Conservation (phyloP, 306 rosid species). For the Abrus precatorius region DNA sequence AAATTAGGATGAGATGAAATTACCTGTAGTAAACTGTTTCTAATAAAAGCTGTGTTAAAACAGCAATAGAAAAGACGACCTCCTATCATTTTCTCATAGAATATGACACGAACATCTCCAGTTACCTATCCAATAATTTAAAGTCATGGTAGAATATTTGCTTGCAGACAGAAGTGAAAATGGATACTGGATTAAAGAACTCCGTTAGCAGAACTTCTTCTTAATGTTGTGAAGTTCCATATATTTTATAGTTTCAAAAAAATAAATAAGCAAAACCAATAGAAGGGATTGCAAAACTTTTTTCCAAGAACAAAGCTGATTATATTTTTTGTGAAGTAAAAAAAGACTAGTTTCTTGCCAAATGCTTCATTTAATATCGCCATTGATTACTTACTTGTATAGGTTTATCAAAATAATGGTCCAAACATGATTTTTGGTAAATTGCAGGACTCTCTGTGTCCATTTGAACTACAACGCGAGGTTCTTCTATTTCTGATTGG, state of each 20-base stretch:
- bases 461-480: constrained; percentile 84
- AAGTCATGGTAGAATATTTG: constrained; percentile 21
- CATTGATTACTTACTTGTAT: constrained; percentile 62
- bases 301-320: background rate
- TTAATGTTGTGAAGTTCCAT: constrained; percentile 1
- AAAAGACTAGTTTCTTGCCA: constrained; percentile 3
- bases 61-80: constrained; percentile 96
- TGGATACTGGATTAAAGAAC: constrained; percentile 19
- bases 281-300: constrained; percentile 17
- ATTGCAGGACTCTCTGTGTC: constrained; percentile 87
- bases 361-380: background rate
- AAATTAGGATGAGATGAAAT: constrained; percentile 36
- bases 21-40: constrained; percentile 89
- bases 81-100: constrained; percentile 89
- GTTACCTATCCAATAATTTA: constrained; percentile 64
- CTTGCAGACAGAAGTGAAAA: constrained; percentile 29
- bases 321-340: background rate
- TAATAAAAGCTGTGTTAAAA: constrained; percentile 90
- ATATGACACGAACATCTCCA: constrained; percentile 90
- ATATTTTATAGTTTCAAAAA: background rate
- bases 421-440: constrained; percentile 84
- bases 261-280: background rate
- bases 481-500: constrained; percentile 58
- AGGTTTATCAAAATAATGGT: constrained; percentile 81
- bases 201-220: background rate